Evolutionary conservation across 192 early-diverging fungal species (phyloP), one percentile per base, ranked within the genome.

Genomic region (Backusella parvicylindrica): DNA sequence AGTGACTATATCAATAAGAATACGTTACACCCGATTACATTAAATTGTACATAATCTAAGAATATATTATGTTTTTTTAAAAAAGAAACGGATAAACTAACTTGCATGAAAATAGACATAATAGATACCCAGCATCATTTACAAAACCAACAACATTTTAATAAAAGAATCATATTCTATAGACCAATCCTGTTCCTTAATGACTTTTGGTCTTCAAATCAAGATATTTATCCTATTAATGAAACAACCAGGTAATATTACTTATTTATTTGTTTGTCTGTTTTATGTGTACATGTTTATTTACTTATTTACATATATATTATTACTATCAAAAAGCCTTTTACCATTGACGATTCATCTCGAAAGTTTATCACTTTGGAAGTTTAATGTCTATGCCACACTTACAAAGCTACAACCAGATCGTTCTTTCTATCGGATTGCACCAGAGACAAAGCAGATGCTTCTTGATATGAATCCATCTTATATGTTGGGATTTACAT

Each of bases 401-500:
- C 21, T 82, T 1, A 69, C 66, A 30, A 73, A 93, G 16, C 85
- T 92, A 30, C 87, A 90, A 79, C 78, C 88, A 43, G 69, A 79
- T 26, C 88, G 91, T 6, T 76, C 85, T 38, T 88, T 86, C 84
- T 86, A 68, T 78, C 89, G 63, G 92, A 97, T 73, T 60, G 53
- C 53, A 60, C 53, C 53, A 18, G 91, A 96, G 72, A 80, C 96
- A 37, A 97, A 97, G 84, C 76, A 92, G 50, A 94, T 96, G 92
- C 86, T 97, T 69, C 68, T 88, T 66, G 95, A 96, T 47, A 97
- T 95, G 37, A 96, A 96, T 79, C 95, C 95, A 2, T 87, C 89
- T 63, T 83, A 38, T 68, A 68, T 96, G 11, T 79, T 97, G 49
- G 85, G 79, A 2, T 70, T 94, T 1, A 97, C 95, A 4, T 82